phyloP scores from a whole-genome alignment of 495 filamentous ascomycete genomes.

The Cladorrhinum samala region DNA sequence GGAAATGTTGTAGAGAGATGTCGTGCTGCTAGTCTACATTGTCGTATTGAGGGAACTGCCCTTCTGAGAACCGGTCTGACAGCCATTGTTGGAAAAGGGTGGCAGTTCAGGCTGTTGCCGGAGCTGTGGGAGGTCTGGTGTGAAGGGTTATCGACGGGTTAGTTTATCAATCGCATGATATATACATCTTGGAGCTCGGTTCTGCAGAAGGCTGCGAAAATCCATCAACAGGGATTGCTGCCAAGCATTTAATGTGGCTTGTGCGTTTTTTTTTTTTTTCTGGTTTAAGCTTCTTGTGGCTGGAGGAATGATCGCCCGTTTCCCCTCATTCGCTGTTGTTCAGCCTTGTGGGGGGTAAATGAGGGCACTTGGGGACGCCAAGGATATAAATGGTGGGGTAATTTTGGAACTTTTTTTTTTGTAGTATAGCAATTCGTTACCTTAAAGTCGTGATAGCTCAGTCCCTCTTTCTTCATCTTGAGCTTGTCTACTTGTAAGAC shows the following conservation, averaged over 20 bases:
- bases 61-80: conserved; percentile 22
- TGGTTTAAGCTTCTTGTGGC: neutral
- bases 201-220: conserved; percentile 18
- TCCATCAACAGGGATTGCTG: neutral
- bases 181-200: neutral
- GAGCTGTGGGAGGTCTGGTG: too few relatives aligned
- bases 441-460: too few relatives aligned
- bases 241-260: neutral
- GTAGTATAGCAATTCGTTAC: too few relatives aligned
- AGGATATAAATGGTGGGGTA: neutral
- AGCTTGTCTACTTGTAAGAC: too few relatives aligned
- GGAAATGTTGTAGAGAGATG: conserved; percentile 19
- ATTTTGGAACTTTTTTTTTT: neutral
- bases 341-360: conserved; percentile 4
- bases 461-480: too few relatives aligned
- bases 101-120: neutral
- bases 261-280: neutral
- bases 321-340: neutral
- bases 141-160: too few relatives aligned
- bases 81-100: conserved; percentile 15
- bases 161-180: too few relatives aligned
- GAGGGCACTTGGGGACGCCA: neutral
- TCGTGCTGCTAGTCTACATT: neutral
- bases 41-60: conserved; percentile 14
- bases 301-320: neutral